Evolutionary conservation across 129 eudicot species (phyloP).

Genomic region (Apium graveolens): DNA sequence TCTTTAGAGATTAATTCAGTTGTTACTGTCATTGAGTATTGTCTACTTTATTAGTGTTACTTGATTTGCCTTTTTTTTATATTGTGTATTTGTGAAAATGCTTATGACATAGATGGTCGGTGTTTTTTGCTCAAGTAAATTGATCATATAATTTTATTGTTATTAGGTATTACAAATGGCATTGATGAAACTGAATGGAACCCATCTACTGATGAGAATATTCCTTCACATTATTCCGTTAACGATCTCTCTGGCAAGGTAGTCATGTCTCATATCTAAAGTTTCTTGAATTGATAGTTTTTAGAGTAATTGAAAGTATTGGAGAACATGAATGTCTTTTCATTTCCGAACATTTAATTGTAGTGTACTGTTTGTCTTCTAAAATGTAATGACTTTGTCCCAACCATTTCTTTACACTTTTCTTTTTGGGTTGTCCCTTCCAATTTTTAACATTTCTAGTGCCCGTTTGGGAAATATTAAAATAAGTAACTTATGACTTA

Average conservation of each 20-base stretch:
- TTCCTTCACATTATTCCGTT: constrained; percentile 68
- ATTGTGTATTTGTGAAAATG: background rate
- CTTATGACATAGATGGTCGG: background rate
- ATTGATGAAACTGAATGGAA: constrained; percentile 71
- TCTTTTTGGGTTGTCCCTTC: too few relatives aligned
- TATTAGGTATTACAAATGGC: constrained; percentile 89
- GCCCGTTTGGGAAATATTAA: too few relatives aligned
- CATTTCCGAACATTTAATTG: background rate
- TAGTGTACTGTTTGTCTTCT: background rate
- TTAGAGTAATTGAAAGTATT: background rate
- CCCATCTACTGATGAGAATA: constrained; percentile 68
- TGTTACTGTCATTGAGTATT: background rate
- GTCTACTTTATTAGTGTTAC: background rate
- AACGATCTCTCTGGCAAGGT: constrained; percentile 96
- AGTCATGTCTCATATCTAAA: background rate
- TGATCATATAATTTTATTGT: constrained; percentile 13
- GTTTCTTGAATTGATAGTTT: background rate
- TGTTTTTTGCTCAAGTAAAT: background rate
- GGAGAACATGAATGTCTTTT: background rate
- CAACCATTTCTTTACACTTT: too few relatives aligned
- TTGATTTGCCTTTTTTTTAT: background rate
- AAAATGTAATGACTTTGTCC: too few relatives aligned
- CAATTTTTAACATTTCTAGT: too few relatives aligned
- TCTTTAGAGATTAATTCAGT: background rate
- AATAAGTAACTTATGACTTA: too few relatives aligned